Conservation (phyloP, 768 basidiomycete genomes). For the Lyophyllum atratum region DNA sequence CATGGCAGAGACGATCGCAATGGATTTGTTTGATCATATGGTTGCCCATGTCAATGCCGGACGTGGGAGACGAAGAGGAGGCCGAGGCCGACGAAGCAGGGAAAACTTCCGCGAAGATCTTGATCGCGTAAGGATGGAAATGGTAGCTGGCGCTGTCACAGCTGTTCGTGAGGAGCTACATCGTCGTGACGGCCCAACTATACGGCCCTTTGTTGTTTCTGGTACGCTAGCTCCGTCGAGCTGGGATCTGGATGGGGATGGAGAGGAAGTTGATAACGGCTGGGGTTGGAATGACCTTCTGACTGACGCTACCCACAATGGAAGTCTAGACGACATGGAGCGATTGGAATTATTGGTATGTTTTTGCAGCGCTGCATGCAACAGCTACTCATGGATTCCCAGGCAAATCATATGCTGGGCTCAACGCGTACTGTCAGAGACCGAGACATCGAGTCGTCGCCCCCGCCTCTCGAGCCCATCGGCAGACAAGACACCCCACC, state of each 20-base stretch:
- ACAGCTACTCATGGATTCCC: background rate
- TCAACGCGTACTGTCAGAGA: constrained; percentile 12
- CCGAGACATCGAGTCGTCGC: constrained; percentile 8
- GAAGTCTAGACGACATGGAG: constrained; percentile 28
- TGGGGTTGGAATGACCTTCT: constrained; percentile 19
- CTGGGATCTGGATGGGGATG: constrained; percentile 16
- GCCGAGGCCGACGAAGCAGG: background rate
- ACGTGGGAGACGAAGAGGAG: background rate
- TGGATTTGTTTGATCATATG: constrained; percentile 17
- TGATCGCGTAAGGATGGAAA: constrained; percentile 10
- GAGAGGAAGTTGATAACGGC: constrained; percentile 7
- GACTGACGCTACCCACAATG: constrained; percentile 11
- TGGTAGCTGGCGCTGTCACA: constrained; percentile 16
- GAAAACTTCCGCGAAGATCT: background rate
- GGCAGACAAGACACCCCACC: constrained; percentile 2
- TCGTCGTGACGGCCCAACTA: constrained; percentile 1
- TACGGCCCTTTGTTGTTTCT: constrained; percentile 5
- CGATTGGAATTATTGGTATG: constrained; percentile 33
- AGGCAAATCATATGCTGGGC: constrained; percentile 38
- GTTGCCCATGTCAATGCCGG: constrained; percentile 5
- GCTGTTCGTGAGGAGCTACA: constrained; percentile 15
- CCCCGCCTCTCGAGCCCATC: constrained; percentile 12
- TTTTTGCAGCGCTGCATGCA: background rate
- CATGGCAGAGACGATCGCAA: constrained; percentile 14
- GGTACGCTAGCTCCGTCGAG: constrained; percentile 3